These are phyloP conservation scores for Rachicladosporium sp. DNA, from an alignment of 2,329 filamentous ascomycete species.

Conservation along the genomic window DNA sequence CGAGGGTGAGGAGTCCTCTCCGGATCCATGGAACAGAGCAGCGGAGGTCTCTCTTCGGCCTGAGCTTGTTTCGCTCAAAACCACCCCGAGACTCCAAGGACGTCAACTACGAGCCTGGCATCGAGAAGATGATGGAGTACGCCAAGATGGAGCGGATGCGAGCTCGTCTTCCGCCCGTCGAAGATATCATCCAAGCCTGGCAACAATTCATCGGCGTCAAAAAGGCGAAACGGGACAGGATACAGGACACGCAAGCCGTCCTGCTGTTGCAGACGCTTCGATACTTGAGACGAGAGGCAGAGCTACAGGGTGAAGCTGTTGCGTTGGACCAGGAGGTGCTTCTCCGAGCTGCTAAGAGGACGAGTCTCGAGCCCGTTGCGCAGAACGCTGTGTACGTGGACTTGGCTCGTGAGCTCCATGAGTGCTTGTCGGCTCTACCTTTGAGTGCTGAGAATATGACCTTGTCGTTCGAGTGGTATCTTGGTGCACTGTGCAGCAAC, in stretches of 20 bases:
- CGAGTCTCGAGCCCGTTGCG: too few relatives aligned
- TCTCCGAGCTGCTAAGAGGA: too few relatives aligned
- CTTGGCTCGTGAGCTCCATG: too few relatives aligned
- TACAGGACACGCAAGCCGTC: conserved; percentile 58
- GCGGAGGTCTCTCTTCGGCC: conserved; percentile 48
- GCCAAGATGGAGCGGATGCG: conserved; percentile 49
- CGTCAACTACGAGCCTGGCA: conserved; percentile 55
- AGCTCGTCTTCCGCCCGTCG: conserved; percentile 49
- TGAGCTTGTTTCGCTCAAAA: conserved; percentile 43
- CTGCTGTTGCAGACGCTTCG: conserved; percentile 47
- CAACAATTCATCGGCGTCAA: conserved; percentile 44
- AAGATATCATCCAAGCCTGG: conserved; percentile 55
- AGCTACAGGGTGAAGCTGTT: not conserved
- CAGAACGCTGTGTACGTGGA: too few relatives aligned
- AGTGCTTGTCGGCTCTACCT: too few relatives aligned
- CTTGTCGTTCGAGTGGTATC: too few relatives aligned
- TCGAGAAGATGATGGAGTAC: conserved; percentile 59
- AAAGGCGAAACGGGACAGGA: conserved; percentile 31
- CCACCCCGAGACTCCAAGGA: conserved; percentile 43
- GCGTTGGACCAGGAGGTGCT: not conserved
- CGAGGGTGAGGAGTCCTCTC: conserved; percentile 2
- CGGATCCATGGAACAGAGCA: conserved; percentile 19
- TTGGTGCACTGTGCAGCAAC: too few relatives aligned
- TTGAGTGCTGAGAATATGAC: too few relatives aligned
- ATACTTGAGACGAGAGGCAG: conserved; percentile 34